Conservation (phyloP, 192 early-diverging fungal genomes). For the Mortierella alpina region DNA sequence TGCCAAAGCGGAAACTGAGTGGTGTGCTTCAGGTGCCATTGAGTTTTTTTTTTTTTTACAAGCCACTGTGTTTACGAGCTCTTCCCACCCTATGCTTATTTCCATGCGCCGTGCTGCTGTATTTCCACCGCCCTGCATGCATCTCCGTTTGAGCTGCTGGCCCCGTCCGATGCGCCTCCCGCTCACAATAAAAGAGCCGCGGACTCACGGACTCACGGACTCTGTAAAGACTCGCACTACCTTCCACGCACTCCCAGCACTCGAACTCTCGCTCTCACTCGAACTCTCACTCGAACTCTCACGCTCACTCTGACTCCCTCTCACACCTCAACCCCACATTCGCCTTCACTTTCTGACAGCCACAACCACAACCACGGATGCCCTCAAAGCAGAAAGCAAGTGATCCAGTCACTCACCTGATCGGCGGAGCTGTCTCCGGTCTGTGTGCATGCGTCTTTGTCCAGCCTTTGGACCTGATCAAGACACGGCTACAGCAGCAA, state of each 20-base stretch:
- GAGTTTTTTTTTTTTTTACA: slow-evolving; percentile 26
- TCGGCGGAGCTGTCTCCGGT: slow-evolving; percentile 83
- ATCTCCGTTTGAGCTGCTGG: no score
- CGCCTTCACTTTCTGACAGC: background rate
- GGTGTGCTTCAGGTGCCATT: background rate
- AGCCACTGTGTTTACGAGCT: slow-evolving; percentile 11
- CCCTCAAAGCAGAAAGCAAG: slow-evolving; percentile 52
- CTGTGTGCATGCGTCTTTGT: slow-evolving; percentile 80
- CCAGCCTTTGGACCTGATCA: slow-evolving; percentile 91
- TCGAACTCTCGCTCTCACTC: background rate
- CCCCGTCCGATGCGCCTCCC: no score
- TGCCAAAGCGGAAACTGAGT: background rate
- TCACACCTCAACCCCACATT: background rate
- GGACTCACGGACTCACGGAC: no score
- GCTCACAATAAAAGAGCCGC: no score
- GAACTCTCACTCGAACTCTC: background rate
- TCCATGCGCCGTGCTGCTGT: no score
- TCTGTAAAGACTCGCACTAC: background rate
- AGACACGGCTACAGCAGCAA: slow-evolving; percentile 82
- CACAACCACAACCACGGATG: slow-evolving; percentile 2
- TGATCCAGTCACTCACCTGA: slow-evolving; percentile 67
- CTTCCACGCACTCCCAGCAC: background rate
- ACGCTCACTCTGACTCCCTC: background rate
- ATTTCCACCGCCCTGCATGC: no score
- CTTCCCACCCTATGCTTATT: no score